Evolutionary conservation across 2,329 filamentous ascomycete genomes (phyloP), one percentile per base, ranked within the genome.

Genomic region (Colletotrichum melonis): DNA sequence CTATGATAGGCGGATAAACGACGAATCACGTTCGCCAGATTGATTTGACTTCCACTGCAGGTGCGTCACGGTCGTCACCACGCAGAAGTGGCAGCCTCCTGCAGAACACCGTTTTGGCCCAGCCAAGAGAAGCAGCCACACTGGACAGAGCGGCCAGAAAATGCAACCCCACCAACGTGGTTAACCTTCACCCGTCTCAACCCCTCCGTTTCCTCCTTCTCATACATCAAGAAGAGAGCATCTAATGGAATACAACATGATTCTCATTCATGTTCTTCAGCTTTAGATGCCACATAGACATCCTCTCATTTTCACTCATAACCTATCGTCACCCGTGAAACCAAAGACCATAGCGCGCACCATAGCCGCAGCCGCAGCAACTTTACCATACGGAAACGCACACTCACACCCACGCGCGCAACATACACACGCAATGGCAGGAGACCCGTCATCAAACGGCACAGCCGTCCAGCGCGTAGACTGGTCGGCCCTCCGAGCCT

Each of bases 401-500:
- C 32, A 4, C 16, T 42, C 38, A 42, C 5, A 16, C 14, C 14
- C 42, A 22, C n/a, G 52, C 52, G 12, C 9, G 22, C 5, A 42
- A 55, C 22, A 55, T 8, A 26, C 26, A 38, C 42, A 35, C 46
- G 11, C 38, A 24, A 69, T 63, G 58, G 38, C 58, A 19, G 19
- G 19, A 11, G 30, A 16, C 52, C 26, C 63, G 3, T 63, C 58
- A 22, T 16, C 22, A 12, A 52, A n/a, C 26, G 28, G 19, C 55
- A 12, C 60, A 38, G 14, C 49, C 49, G 57, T 49, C 38, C 67
- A 49, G 8, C 35, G 57, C 56, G 67, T 81, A 19, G 76, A 81
- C 19, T 85, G 82, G 79, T 73, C 75, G n/a, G 78, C 77, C 22
- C 76, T 87, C 65, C 82, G 81, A 63, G 77, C 76, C 19, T 87